Conservation (phyloP, 2,329 filamentous ascomycete species). For the Coniochaeta ligniaria region DNA sequence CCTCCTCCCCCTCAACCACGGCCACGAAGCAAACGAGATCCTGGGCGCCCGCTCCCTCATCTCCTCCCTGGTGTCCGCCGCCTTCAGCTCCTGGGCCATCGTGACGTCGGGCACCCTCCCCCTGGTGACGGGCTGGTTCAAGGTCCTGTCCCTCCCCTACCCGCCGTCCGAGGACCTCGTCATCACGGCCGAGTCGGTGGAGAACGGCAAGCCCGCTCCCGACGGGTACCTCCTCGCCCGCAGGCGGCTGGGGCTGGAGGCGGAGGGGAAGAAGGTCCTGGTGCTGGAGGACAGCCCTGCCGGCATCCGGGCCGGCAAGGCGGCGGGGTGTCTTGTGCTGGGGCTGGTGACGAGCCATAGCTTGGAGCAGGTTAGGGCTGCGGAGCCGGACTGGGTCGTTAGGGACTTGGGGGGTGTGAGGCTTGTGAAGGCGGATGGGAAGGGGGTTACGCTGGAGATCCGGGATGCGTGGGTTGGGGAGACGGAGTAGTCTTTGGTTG, state of each 20-base stretch:
- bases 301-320: slow-evolving; percentile 76
- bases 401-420: slow-evolving; percentile 68
- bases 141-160: slow-evolving; percentile 55
- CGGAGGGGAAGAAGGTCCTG: slow-evolving; percentile 46
- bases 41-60: slow-evolving; percentile 73
- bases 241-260: slow-evolving; percentile 48
- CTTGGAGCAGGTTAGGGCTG: slow-evolving; percentile 60
- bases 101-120: slow-evolving; percentile 66
- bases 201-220: slow-evolving; percentile 71
- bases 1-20: slow-evolving; percentile 68
- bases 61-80: slow-evolving; percentile 51
- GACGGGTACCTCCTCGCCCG: slow-evolving; percentile 65
- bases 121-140: slow-evolving; percentile 67
- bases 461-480: slow-evolving; percentile 11
- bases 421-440: slow-evolving; percentile 49
- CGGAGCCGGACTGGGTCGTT: slow-evolving; percentile 84
- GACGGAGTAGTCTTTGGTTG: not conserved
- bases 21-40: slow-evolving; percentile 74
- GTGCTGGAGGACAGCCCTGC: slow-evolving; percentile 88
- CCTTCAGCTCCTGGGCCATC: slow-evolving; percentile 71
- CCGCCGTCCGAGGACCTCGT: slow-evolving; percentile 58
- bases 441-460: slow-evolving; percentile 62
- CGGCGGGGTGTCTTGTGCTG: slow-evolving; percentile 76
- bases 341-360: slow-evolving; percentile 82
- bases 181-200: slow-evolving; percentile 69